These are phyloP conservation scores for Zygoascus bituminiphila DNA, from an alignment of 805 yeast genomes.

Conservation along the genomic window DNA sequence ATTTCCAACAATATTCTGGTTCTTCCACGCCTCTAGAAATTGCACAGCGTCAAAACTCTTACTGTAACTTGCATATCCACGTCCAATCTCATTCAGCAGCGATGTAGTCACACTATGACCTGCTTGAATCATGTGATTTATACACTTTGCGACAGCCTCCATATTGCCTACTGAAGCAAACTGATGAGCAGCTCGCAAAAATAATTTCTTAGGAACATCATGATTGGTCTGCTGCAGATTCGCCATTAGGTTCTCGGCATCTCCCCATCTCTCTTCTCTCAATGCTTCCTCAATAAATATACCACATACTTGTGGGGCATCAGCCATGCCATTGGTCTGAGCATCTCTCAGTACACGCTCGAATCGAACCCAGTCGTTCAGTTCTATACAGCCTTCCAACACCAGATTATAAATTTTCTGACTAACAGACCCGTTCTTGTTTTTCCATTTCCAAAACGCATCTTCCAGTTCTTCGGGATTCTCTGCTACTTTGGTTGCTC, in stretches of 20 bases:
- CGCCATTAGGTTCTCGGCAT: background rate
- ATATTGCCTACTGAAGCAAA: background rate
- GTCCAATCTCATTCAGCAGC: constrained; percentile 4
- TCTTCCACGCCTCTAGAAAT: background rate
- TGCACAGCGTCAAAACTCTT: constrained; percentile 1
- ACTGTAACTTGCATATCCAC: background rate
- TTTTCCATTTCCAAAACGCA: constrained; percentile 11
- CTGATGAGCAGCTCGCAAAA: background rate
- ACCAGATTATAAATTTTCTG: constrained; percentile 5
- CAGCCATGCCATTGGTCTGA: constrained; percentile 5
- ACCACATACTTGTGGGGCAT: constrained; percentile 6
- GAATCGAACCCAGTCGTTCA: constrained; percentile 3
- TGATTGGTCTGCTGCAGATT: background rate
- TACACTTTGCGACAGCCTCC: background rate
- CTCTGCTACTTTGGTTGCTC: constrained; percentile 8
- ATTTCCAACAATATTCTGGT: background rate
- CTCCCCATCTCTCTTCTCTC: background rate
- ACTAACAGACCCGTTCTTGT: background rate
- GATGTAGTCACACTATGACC: background rate
- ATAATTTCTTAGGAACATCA: background rate
- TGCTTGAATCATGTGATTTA: background rate
- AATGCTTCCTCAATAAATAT: constrained; percentile 8
- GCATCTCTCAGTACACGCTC: constrained; percentile 3
- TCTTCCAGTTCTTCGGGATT: constrained; percentile 10
- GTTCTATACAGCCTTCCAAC: constrained; percentile 7